Conservation (phyloP, 257 asterid genomes). For the Cruciata laevipes region DNA sequence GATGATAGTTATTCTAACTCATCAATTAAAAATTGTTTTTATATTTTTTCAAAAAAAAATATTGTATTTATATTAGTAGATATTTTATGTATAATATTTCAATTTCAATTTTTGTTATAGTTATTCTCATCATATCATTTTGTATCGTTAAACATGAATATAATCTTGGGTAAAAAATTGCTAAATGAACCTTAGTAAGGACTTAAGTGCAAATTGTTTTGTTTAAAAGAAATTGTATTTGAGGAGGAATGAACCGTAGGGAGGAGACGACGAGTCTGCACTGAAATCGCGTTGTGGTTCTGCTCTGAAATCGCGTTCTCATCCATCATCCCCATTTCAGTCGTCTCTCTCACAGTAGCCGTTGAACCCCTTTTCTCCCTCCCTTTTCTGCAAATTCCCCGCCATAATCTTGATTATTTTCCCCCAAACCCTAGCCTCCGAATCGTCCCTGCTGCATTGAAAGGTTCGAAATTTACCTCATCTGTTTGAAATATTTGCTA, state of each 20-base stretch:
- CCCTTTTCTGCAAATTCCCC: slow-evolving; percentile 11
- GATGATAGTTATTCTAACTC: too few species aligned
- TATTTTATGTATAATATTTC: too few species aligned
- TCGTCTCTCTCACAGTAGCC: slow-evolving; percentile 8
- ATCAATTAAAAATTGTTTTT: too few species aligned
- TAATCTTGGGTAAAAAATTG: too few species aligned
- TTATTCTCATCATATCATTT: too few species aligned
- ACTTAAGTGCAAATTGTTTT: too few species aligned
- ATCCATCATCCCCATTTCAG: background rate
- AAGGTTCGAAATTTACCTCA: background rate
- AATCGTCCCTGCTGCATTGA: background rate
- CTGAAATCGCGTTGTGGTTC: slow-evolving; percentile 16
- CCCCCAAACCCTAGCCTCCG: slow-evolving; percentile 12
- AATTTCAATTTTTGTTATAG: too few species aligned
- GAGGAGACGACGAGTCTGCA: slow-evolving; percentile 11
- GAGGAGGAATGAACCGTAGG: slow-evolving; percentile 12
- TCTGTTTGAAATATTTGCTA: background rate
- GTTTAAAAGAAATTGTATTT: too few species aligned
- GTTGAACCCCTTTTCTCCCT: slow-evolving; percentile 13
- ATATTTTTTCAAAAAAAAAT: too few species aligned
- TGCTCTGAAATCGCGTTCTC: slow-evolving; percentile 17
- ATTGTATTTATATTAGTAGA: too few species aligned
- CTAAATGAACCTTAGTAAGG: too few species aligned
- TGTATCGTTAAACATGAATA: too few species aligned
- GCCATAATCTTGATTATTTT: background rate